A percentile compares a stretch with the other conserved stretches of the same genome.
Conservation (phyloP, 805 yeast species). For the Barnettozyma siamensis region DNA sequence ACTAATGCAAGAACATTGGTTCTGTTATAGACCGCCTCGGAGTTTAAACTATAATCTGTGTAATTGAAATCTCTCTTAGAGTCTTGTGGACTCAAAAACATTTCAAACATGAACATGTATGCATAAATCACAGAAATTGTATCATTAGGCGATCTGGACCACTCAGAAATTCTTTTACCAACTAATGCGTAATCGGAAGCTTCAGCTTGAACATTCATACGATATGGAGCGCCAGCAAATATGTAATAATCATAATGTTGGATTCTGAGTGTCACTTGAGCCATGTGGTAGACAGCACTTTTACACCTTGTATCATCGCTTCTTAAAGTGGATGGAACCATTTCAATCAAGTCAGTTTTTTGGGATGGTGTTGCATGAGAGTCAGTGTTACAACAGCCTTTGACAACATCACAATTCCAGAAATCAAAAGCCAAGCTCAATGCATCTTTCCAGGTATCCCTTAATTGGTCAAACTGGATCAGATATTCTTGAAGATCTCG, state of each 20-base stretch:
- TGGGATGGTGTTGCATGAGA: slow-evolving; percentile 16
- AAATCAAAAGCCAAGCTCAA: slow-evolving; percentile 65
- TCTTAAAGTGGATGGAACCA: slow-evolving; percentile 19
- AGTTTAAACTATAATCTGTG: slow-evolving; percentile 42
- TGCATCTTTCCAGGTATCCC: slow-evolving; percentile 63
- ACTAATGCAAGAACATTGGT: slow-evolving; percentile 30
- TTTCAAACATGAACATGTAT: slow-evolving; percentile 54
- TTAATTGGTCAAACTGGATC: slow-evolving; percentile 35
- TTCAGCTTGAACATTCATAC: slow-evolving; percentile 64
- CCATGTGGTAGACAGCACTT: slow-evolving; percentile 64
- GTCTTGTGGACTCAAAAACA: slow-evolving; percentile 51
- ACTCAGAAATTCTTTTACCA: slow-evolving; percentile 42
- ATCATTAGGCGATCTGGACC: slow-evolving; percentile 46
- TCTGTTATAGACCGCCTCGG: slow-evolving; percentile 42
- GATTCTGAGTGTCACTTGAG: slow-evolving; percentile 64
- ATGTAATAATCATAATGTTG: slow-evolving; percentile 76
- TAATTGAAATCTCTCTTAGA: slow-evolving; percentile 34
- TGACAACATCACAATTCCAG: slow-evolving; percentile 48
- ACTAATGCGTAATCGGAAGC: slow-evolving; percentile 44
- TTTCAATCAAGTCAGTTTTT: slow-evolving; percentile 16
- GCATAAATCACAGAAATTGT: slow-evolving; percentile 55
- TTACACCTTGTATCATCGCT: slow-evolving; percentile 46
- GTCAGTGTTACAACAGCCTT: slow-evolving; percentile 27
- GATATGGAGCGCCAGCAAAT: slow-evolving; percentile 76
- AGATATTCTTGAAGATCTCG: slow-evolving; percentile 55